Evolutionary conservation across 805 yeast species (phyloP).

Genomic region (Lachancea fermentati): DNA sequence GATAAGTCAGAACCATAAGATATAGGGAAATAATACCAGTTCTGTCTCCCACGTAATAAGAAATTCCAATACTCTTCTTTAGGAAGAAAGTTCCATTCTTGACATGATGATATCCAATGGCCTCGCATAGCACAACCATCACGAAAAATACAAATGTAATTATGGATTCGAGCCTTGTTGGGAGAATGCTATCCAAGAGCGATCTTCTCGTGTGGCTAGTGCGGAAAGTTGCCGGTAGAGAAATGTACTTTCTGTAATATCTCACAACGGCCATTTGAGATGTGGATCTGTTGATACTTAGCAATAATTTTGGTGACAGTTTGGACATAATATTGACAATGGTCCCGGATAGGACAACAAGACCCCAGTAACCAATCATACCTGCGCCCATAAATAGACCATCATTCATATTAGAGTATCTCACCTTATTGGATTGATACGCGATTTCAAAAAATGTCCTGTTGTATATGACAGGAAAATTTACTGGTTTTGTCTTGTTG

Average conservation of each 20-base stretch:
- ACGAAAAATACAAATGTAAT: conserved; percentile 14
- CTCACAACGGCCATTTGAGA: conserved; percentile 10
- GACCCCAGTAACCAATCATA: conserved; percentile 44
- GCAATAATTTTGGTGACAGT: conserved; percentile 36
- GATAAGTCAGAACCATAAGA: conserved; percentile 47
- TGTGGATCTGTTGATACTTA: conserved; percentile 27
- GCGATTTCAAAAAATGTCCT: conserved; percentile 24
- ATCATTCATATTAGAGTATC: conserved; percentile 35
- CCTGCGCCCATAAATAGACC: conserved; percentile 45
- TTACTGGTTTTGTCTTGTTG: conserved; percentile 30
- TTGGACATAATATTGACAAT: conserved; percentile 38
- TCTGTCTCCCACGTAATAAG: conserved; percentile 43
- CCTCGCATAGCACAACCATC: conserved; percentile 15
- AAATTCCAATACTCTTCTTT: conserved; percentile 13
- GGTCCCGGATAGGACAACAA: conserved; percentile 38
- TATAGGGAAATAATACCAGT: conserved; percentile 44
- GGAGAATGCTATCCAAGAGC: conserved; percentile 13
- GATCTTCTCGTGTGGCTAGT: conserved; percentile 10
- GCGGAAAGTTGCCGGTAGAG: conserved; percentile 16
- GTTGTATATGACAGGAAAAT: conserved; percentile 35
- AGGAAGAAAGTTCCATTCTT: conserved; percentile 12
- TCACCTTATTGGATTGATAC: conserved; percentile 22
- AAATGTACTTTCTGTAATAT: conserved; percentile 14
- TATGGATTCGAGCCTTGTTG: conserved; percentile 21
- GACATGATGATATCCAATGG: conserved; percentile 12